Base-by-base conservation (phyloP, 441 rosid species). In the Brassica hybrid region DNA sequence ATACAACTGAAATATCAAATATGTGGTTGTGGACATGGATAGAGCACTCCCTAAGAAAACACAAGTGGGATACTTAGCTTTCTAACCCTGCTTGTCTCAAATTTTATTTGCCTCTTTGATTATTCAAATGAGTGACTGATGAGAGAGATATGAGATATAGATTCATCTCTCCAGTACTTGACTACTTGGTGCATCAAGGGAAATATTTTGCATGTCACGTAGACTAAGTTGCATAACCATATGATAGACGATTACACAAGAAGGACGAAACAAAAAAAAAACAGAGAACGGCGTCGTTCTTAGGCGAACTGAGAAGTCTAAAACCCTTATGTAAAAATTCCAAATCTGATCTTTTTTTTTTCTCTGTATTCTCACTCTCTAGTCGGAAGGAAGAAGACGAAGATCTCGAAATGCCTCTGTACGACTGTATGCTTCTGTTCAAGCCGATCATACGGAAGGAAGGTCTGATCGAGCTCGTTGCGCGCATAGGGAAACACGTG, bases 371-470 rank as follows among this genome's bases (percentile, higher is more conserved):
- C n/a, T n/a, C n/a, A n/a, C n/a, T 38, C 45, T 38, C 58, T 63
- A 45, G 71, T 58, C 18, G 67, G 79, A 48, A 56, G 21, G 45
- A 38, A 38, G 45, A 10, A 9, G 19, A 50, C 0, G 60, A 72
- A 18, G 64, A 45, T 5, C 13, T 5, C 5, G 74, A 79, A 1
- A 95, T 95, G 99, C 99, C 98, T 69, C 93, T 94, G 2, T 93
- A 94, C 71, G 97, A 93, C 73, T 94, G 99, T 72, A 84, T 95
- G 90, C 90, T 95, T 75, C 82, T 95, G 73, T 74, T 88, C 77
- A 95, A 95, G 65, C 99, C 98, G 69, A 83, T 82, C 9, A 85
- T 93, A 27, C 68, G 23, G 45, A 87, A 71, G 81, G 92, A 86
- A 21, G 82, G 83, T 0, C 6, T 91, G 27, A 75, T 85, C 79